Percentiles rank a stretch among this genome's conserved stretches.
Conservation (phyloP, 768 basidiomycete genomes). For the Tulasnella sp. region DNA sequence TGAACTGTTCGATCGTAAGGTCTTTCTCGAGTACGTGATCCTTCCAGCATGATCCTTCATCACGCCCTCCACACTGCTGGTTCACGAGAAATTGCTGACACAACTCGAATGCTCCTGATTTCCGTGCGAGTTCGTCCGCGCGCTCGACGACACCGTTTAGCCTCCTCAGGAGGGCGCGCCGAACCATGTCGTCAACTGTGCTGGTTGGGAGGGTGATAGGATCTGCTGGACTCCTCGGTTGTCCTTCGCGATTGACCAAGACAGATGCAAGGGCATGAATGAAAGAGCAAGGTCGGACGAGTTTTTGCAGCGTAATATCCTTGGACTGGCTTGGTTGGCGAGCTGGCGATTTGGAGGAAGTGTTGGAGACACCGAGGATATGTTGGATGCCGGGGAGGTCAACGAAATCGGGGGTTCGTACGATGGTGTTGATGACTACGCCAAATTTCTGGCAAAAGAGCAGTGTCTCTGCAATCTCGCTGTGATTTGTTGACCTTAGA, state of each 20-base stretch:
- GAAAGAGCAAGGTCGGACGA: background rate
- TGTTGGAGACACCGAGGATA: background rate
- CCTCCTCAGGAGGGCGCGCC: background rate
- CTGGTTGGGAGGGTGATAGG: background rate
- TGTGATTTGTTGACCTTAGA: background rate
- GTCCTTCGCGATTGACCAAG: background rate
- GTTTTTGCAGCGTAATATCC: background rate
- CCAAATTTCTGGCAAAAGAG: background rate
- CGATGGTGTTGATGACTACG: background rate
- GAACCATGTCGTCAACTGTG: background rate
- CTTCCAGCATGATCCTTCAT: background rate
- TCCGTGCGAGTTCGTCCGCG: background rate
- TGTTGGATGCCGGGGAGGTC: background rate
- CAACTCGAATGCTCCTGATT: background rate
- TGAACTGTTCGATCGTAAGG: background rate
- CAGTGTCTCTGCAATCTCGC: background rate
- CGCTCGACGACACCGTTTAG: background rate
- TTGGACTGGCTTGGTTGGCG: no score
- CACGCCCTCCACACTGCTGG: background rate
- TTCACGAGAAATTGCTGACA: background rate
- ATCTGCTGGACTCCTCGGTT: background rate
- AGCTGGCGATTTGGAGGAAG: background rate
- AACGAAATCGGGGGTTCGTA: background rate
- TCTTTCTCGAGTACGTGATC: no score
- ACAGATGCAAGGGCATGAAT: background rate